Base-by-base conservation (phyloP, 2,329 filamentous ascomycete genomes). In the Fusarium metavorans region DNA sequence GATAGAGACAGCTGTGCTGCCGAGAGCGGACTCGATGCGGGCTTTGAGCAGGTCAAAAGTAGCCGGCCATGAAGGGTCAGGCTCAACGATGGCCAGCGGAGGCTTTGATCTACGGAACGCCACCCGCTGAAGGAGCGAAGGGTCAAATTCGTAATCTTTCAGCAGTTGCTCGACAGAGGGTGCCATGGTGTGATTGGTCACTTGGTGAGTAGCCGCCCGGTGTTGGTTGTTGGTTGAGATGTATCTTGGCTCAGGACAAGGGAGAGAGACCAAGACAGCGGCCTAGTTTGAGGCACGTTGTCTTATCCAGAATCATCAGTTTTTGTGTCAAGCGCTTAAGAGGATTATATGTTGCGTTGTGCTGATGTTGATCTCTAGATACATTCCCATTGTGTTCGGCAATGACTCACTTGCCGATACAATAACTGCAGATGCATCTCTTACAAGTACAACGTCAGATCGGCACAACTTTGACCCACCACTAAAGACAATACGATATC, bases 21-120 rank as follows among this genome's bases (percentile, higher is more conserved):
- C 82, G 5, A 86, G 78, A 1, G 83, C 84, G 1, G 73, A 69
- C 18, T 74, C 48, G 57, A 87, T 85, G 57, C 80, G 80, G 5
- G 76, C 64, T 64, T 81, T 81, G 68, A 82, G 72, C 2, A 62
- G 61, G 32, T 75, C 64, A 58, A 83, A 86, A 2, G 70, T 65
- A 5, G 72, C 34, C 0, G 83, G 83, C 85, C 85, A 86, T 10
- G 76, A 59, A 5, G 82, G 78, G 58, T 85, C 79, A 2, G 82
- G 80, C 6, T 83, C 82, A 14, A 82, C 80, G 14, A 86, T 84
- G 18, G 76, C 70, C 6, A 83, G 70, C 0, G 74, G 66, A 1
- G 60, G 66, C 7, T 73, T 68, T 50, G 63, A 25, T 43, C 76
- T 80, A 62, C 81, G 81, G 14, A 39, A 25, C 1, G 79, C 64